phyloP scores from a whole-genome alignment of 2,329 filamentous ascomycete species.

The Talaromyces sp. region DNA sequence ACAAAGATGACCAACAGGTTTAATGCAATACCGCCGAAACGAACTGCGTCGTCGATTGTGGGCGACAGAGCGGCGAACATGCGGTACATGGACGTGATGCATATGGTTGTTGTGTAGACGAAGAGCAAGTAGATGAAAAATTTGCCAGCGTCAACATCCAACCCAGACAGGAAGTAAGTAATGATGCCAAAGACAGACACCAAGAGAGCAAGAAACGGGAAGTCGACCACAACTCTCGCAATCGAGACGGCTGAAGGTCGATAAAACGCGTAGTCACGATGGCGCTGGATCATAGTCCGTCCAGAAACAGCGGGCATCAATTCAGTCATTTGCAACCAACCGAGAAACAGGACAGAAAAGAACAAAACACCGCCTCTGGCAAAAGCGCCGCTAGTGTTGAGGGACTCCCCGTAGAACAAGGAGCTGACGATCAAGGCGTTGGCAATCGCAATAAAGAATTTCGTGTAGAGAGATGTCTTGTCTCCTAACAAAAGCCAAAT shows the following conservation, averaged over 20 bases:
- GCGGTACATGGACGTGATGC: conserved; percentile 61
- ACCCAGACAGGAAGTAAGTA: conserved; percentile 62
- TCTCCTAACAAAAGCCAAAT: conserved; percentile 77
- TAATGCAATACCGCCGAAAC: conserved; percentile 59
- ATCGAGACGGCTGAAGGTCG: conserved; percentile 62
- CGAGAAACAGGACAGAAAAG: conserved; percentile 64
- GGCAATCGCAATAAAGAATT: conserved; percentile 72
- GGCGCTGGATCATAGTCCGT: conserved; percentile 64
- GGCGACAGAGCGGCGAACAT: conserved; percentile 63
- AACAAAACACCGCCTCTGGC: conserved; percentile 60
- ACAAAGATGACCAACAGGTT: conserved; percentile 62
- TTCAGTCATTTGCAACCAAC: conserved; percentile 72
- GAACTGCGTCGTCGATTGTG: conserved; percentile 62
- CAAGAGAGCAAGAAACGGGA: conserved; percentile 58
- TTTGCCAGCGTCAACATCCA: conserved; percentile 58
- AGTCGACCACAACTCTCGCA: conserved; percentile 60
- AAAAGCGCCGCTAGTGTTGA: conserved; percentile 60
- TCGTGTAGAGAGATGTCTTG: conserved; percentile 69
- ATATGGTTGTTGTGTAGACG: conserved; percentile 60
- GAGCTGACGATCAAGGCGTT: conserved; percentile 73
- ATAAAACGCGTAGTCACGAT: conserved; percentile 66
- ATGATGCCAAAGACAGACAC: conserved; percentile 59
- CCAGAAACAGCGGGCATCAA: conserved; percentile 73
- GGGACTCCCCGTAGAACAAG: conserved; percentile 67
- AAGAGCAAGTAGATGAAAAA: conserved; percentile 66